A percentile compares a stretch with the other conserved stretches of the same genome.
phyloP scores from a whole-genome alignment of 73 alveolate species.

The Paramecium sexaurelia region DNA sequence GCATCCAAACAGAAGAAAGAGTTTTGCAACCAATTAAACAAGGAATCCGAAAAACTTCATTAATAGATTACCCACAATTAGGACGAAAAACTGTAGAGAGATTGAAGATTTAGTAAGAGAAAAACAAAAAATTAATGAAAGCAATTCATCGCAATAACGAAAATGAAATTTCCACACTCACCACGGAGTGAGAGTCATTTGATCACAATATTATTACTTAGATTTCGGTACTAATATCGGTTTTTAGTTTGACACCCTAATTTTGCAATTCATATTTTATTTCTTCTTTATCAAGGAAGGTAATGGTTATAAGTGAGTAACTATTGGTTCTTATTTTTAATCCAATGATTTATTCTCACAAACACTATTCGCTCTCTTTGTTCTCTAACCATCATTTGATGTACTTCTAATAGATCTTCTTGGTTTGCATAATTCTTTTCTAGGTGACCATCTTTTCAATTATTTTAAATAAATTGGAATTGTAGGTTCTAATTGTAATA shows the following conservation, averaged over 20 bases:
- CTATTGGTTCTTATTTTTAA: not conserved
- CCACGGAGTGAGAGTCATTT: slow-evolving; percentile 61
- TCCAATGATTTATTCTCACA: not conserved
- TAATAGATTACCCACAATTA: not conserved
- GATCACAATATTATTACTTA: slow-evolving; percentile 41
- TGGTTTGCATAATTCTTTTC: not conserved
- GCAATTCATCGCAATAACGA: not conserved
- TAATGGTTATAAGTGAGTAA: not conserved
- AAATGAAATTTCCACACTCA: slow-evolving; percentile 47
- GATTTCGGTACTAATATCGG: not conserved
- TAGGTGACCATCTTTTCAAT: not conserved
- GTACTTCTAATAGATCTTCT: not conserved
- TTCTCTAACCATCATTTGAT: not conserved
- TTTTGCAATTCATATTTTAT: not conserved
- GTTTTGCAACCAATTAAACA: not conserved
- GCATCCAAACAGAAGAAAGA: not conserved
- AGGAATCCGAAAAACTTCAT: not conserved
- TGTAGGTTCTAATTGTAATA: slow-evolving; percentile 12
- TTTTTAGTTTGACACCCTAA: not conserved
- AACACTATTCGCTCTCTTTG: not conserved
- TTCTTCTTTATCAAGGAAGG: not conserved
- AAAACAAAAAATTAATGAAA: slow-evolving; percentile 51
- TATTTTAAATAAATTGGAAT: not conserved
- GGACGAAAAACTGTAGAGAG: not conserved
- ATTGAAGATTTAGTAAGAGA: not conserved